Evolutionary conservation across 768 basidiomycete species (phyloP).

Genomic region (Ramaria sp.): DNA sequence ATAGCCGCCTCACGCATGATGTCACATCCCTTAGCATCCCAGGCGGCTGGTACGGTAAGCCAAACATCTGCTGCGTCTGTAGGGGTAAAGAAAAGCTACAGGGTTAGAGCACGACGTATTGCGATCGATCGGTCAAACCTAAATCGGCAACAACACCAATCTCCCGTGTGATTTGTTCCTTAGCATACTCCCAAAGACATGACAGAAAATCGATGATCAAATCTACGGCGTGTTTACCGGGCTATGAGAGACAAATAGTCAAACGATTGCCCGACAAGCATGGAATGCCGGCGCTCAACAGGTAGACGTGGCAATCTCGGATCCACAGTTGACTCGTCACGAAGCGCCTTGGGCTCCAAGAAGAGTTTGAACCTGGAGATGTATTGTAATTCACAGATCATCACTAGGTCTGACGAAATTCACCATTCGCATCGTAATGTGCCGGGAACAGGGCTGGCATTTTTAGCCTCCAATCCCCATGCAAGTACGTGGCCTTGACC

Average conservation of each 20-base stretch:
- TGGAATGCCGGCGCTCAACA: constrained; percentile 25
- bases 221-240: constrained; percentile 65
- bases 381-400: not conserved
- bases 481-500: constrained; percentile 61
- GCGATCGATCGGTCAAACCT: constrained; percentile 33
- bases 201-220: constrained; percentile 77
- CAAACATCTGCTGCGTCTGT: constrained; percentile 76
- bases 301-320: constrained; percentile 71
- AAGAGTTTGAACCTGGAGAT: constrained; percentile 68
- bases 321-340: constrained; percentile 60
- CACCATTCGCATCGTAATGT: constrained; percentile 49
- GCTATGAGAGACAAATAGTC: constrained; percentile 27
- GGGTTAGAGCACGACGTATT: not conserved
- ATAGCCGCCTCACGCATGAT: constrained; percentile 84
- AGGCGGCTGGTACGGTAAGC: constrained; percentile 83
- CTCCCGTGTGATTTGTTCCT: constrained; percentile 76
- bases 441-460: constrained; percentile 56
- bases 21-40: constrained; percentile 79
- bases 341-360: constrained; percentile 70
- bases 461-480: constrained; percentile 86
- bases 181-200: constrained; percentile 80
- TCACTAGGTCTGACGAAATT: constrained; percentile 1
- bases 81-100: constrained; percentile 5
- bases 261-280: not conserved
- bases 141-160: constrained; percentile 81